Conservation (phyloP, 306 rosid species). For the barrel medic (Medicago truncatula) region MtrunA17r5.0-ANR NC_053048.1:48012501-48013000, state of each 20-base stretch:
- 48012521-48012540: constrained; percentile 66
- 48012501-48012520: constrained; percentile 69
- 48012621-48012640: constrained; percentile 56
- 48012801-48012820: constrained; percentile 45
- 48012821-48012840: constrained; percentile 68
- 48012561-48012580: constrained; percentile 46
- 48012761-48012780: constrained; percentile 30
- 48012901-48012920: constrained; percentile 90
- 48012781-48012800: constrained; percentile 25
- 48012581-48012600: constrained; percentile 49
- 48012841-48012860: constrained; percentile 64
- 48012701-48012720: constrained; percentile 76
- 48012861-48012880: constrained; percentile 77
- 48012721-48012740: constrained; percentile 70
- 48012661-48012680: constrained; percentile 76
- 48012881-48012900: constrained; percentile 86
- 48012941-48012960: constrained; percentile 62
- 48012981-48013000: constrained; percentile 69
- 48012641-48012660: constrained; percentile 62
- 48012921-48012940: constrained; percentile 63
- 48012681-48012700: constrained; percentile 80
- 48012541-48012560: constrained; percentile 66
- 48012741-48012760: constrained; percentile 68
- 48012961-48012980: constrained; percentile 70
- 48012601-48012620: constrained; percentile 49